A percentile compares a stretch with the other conserved stretches of the same genome.
Conservation (phyloP, 495 filamentous ascomycete genomes). For the Neurospora sp. region DNA sequence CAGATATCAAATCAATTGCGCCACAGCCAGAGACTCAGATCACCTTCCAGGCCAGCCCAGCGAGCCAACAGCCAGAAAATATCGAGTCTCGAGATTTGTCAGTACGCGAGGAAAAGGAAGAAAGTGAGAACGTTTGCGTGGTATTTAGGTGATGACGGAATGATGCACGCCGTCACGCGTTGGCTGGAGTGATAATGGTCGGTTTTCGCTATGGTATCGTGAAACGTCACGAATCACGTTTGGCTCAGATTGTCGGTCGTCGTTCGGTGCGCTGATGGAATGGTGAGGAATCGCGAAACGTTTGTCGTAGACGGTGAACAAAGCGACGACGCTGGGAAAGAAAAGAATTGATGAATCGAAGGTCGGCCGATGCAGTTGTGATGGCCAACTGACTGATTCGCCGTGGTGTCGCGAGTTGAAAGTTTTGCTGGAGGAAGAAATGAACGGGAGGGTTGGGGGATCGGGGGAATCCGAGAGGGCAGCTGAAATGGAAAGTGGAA, state of each 20-base stretch:
- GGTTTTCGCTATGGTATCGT: background rate
- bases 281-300: background rate
- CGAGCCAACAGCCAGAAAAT: background rate
- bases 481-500: background rate
- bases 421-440: background rate
- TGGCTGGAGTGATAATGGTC: background rate
- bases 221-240: background rate
- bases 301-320: background rate
- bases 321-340: background rate
- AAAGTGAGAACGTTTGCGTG: background rate
- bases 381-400: background rate
- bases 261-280: background rate
- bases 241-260: background rate
- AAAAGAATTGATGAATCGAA: background rate
- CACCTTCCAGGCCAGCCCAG: background rate
- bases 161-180: background rate
- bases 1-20: background rate
- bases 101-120: background rate
- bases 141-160: background rate
- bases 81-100: background rate
- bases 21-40: background rate
- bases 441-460: background rate
- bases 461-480: background rate
- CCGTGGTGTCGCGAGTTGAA: background rate
- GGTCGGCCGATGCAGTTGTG: background rate